Base-by-base conservation (phyloP, 2,329 filamentous ascomycete species). In the Cladosporium sp. region DNA sequence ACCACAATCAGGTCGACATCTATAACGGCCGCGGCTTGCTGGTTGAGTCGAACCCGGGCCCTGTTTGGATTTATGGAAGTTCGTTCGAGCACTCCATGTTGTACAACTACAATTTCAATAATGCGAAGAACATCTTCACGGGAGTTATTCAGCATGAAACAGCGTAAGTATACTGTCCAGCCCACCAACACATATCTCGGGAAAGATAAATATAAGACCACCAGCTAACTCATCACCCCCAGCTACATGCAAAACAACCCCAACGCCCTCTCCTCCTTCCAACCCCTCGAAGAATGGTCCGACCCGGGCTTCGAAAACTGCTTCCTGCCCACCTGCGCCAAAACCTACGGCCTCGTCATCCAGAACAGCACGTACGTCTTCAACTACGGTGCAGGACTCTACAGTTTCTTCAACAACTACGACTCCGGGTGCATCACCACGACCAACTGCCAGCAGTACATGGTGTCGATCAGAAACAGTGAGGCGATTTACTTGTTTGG, bases 141-240 rank as follows among this genome's bases (percentile, higher is more conserved):
- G 89, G 86, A 13, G 81, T 91, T 59, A 92, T 96, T 72, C 93
- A 97, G 80, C 91, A 91, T 3, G 94, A 97, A 80, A 97, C 93
- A 5, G 91, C 93, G 34, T 93, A 91, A 70, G 77, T 75, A 66
- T 56, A n/a, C n/a, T n/a, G n/a, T n/a, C n/a, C n/a, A n/a, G n/a
- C n/a, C n/a, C n/a, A n/a, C n/a, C n/a, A n/a, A n/a, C n/a, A n/a
- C n/a, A 39, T 18, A 59, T 61, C 26, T 32, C 28, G 23, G 2
- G 5, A 25, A 54, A 28, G 1, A 14, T 11, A 6, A 14, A 36
- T 4, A 30, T 16, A 39, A 25, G 8, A 39, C 5, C 32, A 36
- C 5, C 5, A 32, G 28, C 51, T 54, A 32, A 54, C 16, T 1
- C 65, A 30, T 6, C 6, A 30, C 26, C 8, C 21, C 25, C 67